phyloP scores from a whole-genome alignment of 192 early-diverging fungal genomes.

The Backusella psychrophila region DNA sequence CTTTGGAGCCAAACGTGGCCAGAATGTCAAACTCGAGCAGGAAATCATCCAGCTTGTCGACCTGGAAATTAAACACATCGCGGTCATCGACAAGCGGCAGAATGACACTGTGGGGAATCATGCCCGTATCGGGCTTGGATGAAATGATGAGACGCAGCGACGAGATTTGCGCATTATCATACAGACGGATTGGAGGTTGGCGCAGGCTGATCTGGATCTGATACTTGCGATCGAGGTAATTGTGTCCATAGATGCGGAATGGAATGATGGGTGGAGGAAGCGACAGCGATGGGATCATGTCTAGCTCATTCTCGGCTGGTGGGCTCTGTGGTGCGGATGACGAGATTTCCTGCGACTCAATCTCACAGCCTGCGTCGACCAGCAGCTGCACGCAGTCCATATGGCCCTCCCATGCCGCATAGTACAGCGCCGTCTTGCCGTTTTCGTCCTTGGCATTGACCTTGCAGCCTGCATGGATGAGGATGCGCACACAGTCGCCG shows the following conservation, averaged over 20 bases:
- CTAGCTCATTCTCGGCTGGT: conserved; percentile 71
- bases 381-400: conserved; percentile 77
- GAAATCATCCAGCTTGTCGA: conserved; percentile 72
- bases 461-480: conserved; percentile 77
- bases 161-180: conserved; percentile 62
- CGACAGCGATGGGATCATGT: conserved; percentile 88
- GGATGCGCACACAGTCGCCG: conserved; percentile 69
- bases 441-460: conserved; percentile 80
- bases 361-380: conserved; percentile 57
- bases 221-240: conserved; percentile 88
- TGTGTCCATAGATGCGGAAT: conserved; percentile 97
- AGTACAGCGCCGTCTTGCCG: conserved; percentile 81
- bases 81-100: conserved; percentile 82
- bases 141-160: conserved; percentile 87
- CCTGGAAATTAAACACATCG: conserved; percentile 82
- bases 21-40: conserved; percentile 93
- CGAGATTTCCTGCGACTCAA: neutral
- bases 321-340: neutral
- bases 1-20: conserved; percentile 95
- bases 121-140: conserved; percentile 83
- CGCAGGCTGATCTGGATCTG: conserved; percentile 77
- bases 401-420: conserved; percentile 93
- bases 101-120: conserved; percentile 89
- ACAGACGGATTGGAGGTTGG: conserved; percentile 55
- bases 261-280: conserved; percentile 98